phyloP scores from a whole-genome alignment of 768 basidiomycete species.

The Hygrophorus pudorinus region DNA sequence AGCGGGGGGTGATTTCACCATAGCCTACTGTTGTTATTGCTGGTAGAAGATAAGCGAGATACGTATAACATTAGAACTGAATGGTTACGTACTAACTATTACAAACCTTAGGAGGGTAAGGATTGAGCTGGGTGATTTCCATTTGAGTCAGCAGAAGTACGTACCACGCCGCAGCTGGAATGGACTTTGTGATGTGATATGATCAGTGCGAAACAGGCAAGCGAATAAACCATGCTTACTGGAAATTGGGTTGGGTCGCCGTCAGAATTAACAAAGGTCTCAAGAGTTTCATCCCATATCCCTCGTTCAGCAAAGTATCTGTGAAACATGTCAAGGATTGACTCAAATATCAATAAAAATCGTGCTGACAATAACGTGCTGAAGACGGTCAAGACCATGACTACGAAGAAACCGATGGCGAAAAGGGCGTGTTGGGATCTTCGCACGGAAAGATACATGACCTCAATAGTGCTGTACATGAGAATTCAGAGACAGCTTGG shows the following conservation, averaged over 20 bases:
- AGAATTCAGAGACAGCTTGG: neutral
- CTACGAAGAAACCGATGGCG: conserved; percentile 81
- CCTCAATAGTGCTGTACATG: conserved; percentile 63
- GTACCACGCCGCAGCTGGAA: conserved; percentile 69
- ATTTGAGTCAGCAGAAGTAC: conserved; percentile 17
- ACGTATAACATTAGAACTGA: neutral
- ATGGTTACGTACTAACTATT: conserved; percentile 54
- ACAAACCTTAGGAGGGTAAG: conserved; percentile 41
- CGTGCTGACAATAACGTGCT: conserved; percentile 66
- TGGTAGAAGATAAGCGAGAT: conserved; percentile 15
- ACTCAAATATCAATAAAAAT: neutral
- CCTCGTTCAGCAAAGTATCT: conserved; percentile 89
- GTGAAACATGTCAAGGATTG: neutral
- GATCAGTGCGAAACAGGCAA: neutral
- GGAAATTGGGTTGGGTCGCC: conserved; percentile 77
- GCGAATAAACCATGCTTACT: conserved; percentile 26
- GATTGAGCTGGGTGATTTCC: neutral
- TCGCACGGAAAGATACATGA: conserved; percentile 85
- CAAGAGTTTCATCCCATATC: conserved; percentile 75
- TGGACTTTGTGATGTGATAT: conserved; percentile 30
- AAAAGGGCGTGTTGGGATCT: conserved; percentile 81
- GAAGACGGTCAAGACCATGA: conserved; percentile 81
- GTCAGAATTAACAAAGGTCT: conserved; percentile 75
- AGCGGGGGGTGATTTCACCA: conserved; percentile 85
- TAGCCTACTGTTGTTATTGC: conserved; percentile 88